A percentile compares a stretch with the other conserved stretches of the same genome.
These are phyloP conservation scores for Arthrinium puccinioides DNA, from an alignment of 2,329 filamentous ascomycete genomes.

Conservation along the genomic window DNA sequence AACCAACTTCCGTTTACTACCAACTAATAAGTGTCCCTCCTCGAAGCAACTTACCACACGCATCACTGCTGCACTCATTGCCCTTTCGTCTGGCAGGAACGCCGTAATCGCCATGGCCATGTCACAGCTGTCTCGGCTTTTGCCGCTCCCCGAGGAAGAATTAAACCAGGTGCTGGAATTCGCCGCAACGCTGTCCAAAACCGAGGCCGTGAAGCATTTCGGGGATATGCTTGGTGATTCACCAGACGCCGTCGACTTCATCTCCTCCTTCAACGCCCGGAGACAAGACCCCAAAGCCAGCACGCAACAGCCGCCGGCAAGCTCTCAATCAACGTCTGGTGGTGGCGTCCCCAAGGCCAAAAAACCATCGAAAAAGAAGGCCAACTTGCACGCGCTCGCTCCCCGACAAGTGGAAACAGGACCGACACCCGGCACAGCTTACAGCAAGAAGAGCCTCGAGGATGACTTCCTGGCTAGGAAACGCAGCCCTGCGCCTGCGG, in stretches of 20 bases:
- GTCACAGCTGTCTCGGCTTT: slow-evolving; percentile 66
- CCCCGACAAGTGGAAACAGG: slow-evolving; percentile 59
- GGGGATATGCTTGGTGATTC: slow-evolving; percentile 84
- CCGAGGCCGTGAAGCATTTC: slow-evolving; percentile 76
- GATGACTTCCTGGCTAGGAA: slow-evolving; percentile 64
- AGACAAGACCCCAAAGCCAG: slow-evolving; percentile 35
- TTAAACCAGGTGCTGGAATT: slow-evolving; percentile 81
- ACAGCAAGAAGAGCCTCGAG: slow-evolving; percentile 64
- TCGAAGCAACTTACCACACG: too few relatives aligned
- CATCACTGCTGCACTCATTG: too few relatives aligned
- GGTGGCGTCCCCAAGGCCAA: slow-evolving; percentile 40
- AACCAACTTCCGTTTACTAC: too few relatives aligned
- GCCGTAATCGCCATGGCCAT: slow-evolving; percentile 52
- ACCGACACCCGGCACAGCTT: slow-evolving; percentile 57
- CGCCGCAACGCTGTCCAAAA: slow-evolving; percentile 65
- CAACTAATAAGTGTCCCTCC: too few relatives aligned
- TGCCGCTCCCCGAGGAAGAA: slow-evolving; percentile 80
- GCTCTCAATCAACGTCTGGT: slow-evolving; percentile 2
- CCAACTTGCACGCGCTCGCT: slow-evolving; percentile 55
- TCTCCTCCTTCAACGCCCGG: slow-evolving; percentile 71
- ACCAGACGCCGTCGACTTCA: slow-evolving; percentile 67
- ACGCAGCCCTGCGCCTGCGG: slow-evolving; percentile 31
- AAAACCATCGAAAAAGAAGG: slow-evolving; percentile 47
- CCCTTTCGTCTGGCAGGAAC: too few relatives aligned
- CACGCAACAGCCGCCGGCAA: slow-evolving; percentile 12